Conservation (phyloP, 768 basidiomycete genomes). For the Psilocybe cubensis region DNA sequence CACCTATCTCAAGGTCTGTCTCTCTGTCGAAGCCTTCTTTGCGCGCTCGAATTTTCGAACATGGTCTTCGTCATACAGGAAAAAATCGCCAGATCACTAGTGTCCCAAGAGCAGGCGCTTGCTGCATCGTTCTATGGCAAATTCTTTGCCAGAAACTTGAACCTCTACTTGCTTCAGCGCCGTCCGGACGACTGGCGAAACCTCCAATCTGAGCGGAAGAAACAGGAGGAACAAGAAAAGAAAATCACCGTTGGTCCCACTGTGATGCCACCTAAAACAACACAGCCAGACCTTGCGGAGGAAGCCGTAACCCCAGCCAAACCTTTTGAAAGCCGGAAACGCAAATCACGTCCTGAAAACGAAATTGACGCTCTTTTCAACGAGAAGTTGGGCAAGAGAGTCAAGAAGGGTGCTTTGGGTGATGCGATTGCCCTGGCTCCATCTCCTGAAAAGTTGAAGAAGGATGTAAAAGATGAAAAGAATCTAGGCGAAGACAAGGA, state of each 20-base stretch:
- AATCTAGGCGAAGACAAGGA: constrained; percentile 44
- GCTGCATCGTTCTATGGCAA: constrained; percentile 84
- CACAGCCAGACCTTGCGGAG: background rate
- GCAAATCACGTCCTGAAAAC: constrained; percentile 49
- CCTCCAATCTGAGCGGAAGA: constrained; percentile 56
- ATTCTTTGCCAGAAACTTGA: constrained; percentile 81
- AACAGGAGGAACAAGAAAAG: background rate
- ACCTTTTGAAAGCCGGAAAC: constrained; percentile 36
- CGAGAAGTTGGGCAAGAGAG: constrained; percentile 55
- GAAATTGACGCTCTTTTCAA: constrained; percentile 82
- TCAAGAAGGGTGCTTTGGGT: constrained; percentile 55
- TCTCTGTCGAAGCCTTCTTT: background rate
- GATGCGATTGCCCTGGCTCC: background rate
- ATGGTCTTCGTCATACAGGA: constrained; percentile 52
- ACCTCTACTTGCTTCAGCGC: constrained; percentile 76
- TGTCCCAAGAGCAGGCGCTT: constrained; percentile 71
- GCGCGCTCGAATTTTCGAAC: constrained; percentile 6
- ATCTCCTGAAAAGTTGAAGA: constrained; percentile 14
- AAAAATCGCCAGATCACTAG: constrained; percentile 85
- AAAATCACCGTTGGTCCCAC: background rate
- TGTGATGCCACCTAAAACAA: background rate
- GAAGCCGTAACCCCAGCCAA: background rate
- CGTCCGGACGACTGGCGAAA: constrained; percentile 86
- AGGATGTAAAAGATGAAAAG: constrained; percentile 3
- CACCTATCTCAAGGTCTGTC: constrained; percentile 82